Evolutionary conservation across 345 rosid genomes (phyloP).

Genomic region (Anacardium occidentale): DNA sequence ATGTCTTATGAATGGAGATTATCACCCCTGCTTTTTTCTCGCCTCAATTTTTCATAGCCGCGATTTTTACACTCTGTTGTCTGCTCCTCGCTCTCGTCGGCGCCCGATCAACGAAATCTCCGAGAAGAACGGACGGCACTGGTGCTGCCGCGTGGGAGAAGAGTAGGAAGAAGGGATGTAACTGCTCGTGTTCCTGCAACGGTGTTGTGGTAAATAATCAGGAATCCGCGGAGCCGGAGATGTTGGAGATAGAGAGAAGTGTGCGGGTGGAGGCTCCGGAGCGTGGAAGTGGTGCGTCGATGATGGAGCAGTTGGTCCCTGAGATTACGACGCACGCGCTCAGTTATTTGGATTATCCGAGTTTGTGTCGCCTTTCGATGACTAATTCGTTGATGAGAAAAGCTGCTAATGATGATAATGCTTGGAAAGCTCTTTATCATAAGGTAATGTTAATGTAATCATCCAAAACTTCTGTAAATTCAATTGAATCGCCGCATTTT

Average conservation of each 20-base stretch:
- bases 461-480: neutral
- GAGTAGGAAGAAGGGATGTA: slow-evolving; percentile 18
- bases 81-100: slow-evolving; percentile 39
- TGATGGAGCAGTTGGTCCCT: slow-evolving; percentile 99
- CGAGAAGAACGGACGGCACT: slow-evolving; percentile 25
- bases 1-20: slow-evolving; percentile 69
- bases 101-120: slow-evolving; percentile 41
- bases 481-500: neutral
- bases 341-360: slow-evolving; percentile 94
- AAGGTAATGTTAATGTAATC: slow-evolving; percentile 49
- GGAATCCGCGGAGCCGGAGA: slow-evolving; percentile 11
- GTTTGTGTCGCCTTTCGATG: slow-evolving; percentile 94
- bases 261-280: slow-evolving; percentile 31
- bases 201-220: slow-evolving; percentile 8
- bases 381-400: slow-evolving; percentile 96
- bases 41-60: slow-evolving; percentile 47
- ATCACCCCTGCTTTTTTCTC: slow-evolving; percentile 34
- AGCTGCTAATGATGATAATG: slow-evolving; percentile 98
- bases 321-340: slow-evolving; percentile 98
- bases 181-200: slow-evolving; percentile 36
- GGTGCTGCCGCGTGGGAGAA: slow-evolving; percentile 9
- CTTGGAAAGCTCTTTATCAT: slow-evolving; percentile 96
- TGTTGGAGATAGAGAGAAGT: slow-evolving; percentile 32
- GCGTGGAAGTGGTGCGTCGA: slow-evolving; percentile 75
- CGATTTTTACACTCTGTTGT: slow-evolving; percentile 44